Percentiles rank a stretch among this genome's conserved stretches.
phyloP scores from a whole-genome alignment of 345 rosid species.

The Hirschfeldia incana region DNA sequence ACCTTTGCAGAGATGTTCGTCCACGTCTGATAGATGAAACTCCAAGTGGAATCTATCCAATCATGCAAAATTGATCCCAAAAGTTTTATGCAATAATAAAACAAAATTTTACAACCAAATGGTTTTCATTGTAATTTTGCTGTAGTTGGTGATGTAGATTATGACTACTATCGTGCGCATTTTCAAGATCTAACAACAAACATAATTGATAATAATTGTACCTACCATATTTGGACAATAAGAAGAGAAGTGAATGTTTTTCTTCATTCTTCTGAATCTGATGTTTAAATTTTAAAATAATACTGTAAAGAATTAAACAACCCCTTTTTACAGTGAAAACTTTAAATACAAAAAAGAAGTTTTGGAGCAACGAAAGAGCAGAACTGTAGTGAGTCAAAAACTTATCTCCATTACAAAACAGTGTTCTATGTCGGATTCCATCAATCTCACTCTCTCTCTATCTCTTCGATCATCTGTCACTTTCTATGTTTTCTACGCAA shows the following conservation, averaged over 20 bases:
- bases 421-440: conserved; percentile 63
- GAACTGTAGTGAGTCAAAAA: conserved; percentile 50
- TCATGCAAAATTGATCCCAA: not conserved
- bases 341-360: not conserved
- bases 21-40: not conserved
- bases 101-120: not conserved
- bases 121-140: not conserved
- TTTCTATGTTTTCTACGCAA: conserved; percentile 56
- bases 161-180: conserved; percentile 3
- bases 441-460: conserved; percentile 21
- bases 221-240: conserved; percentile 22
- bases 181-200: conserved; percentile 28
- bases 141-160: conserved; percentile 6
- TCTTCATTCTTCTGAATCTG: not conserved
- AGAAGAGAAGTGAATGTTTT: not conserved
- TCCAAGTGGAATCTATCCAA: not conserved
- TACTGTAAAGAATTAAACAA: not conserved
- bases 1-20: not conserved
- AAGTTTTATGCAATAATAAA: not conserved
- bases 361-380: conserved; percentile 16
- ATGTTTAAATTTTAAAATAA: not conserved
- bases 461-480: conserved; percentile 47
- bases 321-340: not conserved
- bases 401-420: conserved; percentile 41
- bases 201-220: conserved; percentile 30